Percentiles rank a stretch among this genome's conserved stretches.
Conservation (phyloP, 129 eudicot genomes). For the Flaveria bidentis region DNA sequence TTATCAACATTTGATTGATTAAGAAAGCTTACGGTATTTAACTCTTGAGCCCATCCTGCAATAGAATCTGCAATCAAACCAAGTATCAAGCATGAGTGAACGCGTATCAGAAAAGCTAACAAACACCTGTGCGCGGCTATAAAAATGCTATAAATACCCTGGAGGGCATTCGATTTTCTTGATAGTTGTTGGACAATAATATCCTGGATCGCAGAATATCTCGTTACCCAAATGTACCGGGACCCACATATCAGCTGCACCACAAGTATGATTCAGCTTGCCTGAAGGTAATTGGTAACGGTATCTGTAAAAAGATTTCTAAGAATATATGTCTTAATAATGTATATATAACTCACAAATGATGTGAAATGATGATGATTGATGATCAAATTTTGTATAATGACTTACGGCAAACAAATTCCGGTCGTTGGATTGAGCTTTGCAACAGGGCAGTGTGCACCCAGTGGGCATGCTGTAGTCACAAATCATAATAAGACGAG, state of each 20-base stretch:
- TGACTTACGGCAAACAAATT: conserved; percentile 88
- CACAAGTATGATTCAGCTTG: conserved; percentile 76
- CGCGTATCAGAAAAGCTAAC: conserved; percentile 1
- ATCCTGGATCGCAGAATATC: conserved; percentile 83
- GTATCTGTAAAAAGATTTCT: conserved; percentile 69
- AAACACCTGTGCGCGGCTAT: background rate
- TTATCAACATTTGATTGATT: background rate
- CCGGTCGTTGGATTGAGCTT: conserved; percentile 65
- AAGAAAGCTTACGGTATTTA: conserved; percentile 50
- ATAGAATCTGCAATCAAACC: conserved; percentile 61
- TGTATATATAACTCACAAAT: conserved; percentile 30
- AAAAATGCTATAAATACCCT: conserved; percentile 52
- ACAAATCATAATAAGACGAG: conserved; percentile 8
- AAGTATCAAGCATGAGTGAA: conserved; percentile 16
- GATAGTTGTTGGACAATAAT: conserved; percentile 83
- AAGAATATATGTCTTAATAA: conserved; percentile 43
- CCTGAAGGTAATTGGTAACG: conserved; percentile 84
- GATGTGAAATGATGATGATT: conserved; percentile 1
- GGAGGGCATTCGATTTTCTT: conserved; percentile 50
- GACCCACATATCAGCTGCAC: conserved; percentile 93
- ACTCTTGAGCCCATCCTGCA: conserved; percentile 80
- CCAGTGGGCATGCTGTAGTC: conserved; percentile 88
- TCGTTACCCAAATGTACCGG: conserved; percentile 57
- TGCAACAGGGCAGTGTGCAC: conserved; percentile 85
- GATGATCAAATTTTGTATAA: conserved; percentile 18